These are phyloP conservation scores for Bothriochloa decipiens DNA, from an alignment of 176 grass and related monocot genomes.

Conservation along the genomic window DNA sequence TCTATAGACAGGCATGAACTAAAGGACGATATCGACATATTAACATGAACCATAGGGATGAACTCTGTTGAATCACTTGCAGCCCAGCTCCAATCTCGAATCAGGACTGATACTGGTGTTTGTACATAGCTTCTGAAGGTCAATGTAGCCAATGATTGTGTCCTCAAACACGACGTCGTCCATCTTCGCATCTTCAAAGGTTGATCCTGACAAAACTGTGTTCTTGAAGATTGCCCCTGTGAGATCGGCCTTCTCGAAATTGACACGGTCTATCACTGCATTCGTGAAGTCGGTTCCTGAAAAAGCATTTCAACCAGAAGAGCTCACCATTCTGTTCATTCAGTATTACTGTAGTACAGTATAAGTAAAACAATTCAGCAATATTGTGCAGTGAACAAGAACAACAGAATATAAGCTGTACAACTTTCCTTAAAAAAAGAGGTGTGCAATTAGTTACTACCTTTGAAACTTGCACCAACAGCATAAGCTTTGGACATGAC, in stretches of 20 bases:
- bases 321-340: background rate
- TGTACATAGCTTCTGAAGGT: slow-evolving; percentile 91
- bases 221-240: slow-evolving; percentile 88
- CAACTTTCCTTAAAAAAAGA: background rate
- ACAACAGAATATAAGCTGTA: background rate
- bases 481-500: slow-evolving; percentile 99
- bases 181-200: slow-evolving; percentile 75
- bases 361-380: slow-evolving; percentile 24
- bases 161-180: slow-evolving; percentile 71
- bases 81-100: slow-evolving; percentile 60
- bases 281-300: slow-evolving; percentile 88
- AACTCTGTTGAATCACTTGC: slow-evolving; percentile 53
- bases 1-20: slow-evolving; percentile 39
- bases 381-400: background rate
- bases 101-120: slow-evolving; percentile 75
- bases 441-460: slow-evolving; percentile 40
- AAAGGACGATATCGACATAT: background rate
- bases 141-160: slow-evolving; percentile 90
- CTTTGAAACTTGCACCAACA: slow-evolving; percentile 91
- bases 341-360: background rate
- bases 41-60: background rate
- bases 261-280: slow-evolving; percentile 82
- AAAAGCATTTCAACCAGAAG: slow-evolving; percentile 25
- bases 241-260: slow-evolving; percentile 78
- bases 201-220: slow-evolving; percentile 72